Conservation (phyloP, 2,329 filamentous ascomycete genomes). For the Pseudogymnoascus sp. region DNA sequence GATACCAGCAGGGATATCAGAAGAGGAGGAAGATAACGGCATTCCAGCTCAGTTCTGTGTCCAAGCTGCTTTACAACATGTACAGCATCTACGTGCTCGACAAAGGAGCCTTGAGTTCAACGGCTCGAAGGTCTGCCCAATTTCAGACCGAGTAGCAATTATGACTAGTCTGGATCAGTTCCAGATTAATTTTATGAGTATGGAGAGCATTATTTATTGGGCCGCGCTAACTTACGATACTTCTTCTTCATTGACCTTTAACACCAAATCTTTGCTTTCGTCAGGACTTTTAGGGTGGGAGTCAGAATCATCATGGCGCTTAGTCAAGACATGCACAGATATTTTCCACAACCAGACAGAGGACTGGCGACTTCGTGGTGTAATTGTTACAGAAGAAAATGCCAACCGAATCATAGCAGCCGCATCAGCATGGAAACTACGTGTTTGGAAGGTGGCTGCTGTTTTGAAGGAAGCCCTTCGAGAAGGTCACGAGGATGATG, state of each 20-base stretch:
- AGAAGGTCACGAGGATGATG: slow-evolving; percentile 25
- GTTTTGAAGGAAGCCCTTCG: slow-evolving; percentile 27
- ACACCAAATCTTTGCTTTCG: slow-evolving; percentile 31
- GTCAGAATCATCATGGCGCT: slow-evolving; percentile 23
- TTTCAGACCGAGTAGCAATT: slow-evolving; percentile 15
- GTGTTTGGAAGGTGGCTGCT: slow-evolving; percentile 25
- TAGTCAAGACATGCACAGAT: slow-evolving; percentile 22
- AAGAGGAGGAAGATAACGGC: slow-evolving; percentile 34
- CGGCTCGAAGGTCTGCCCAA: slow-evolving; percentile 31
- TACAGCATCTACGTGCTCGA: slow-evolving; percentile 32
- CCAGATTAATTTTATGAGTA: slow-evolving; percentile 28
- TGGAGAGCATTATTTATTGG: slow-evolving; percentile 35
- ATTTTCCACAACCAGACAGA: slow-evolving; percentile 24
- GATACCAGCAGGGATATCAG: slow-evolving; percentile 32
- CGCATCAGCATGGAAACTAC: slow-evolving; percentile 23
- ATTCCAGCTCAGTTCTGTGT: slow-evolving; percentile 33
- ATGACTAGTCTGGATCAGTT: slow-evolving; percentile 23
- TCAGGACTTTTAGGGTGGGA: slow-evolving; percentile 29
- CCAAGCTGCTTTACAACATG: slow-evolving; percentile 33
- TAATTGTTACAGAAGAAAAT: slow-evolving; percentile 23
- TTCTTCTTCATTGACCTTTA: slow-evolving; percentile 33
- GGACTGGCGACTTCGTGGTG: slow-evolving; percentile 20
- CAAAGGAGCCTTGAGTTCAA: slow-evolving; percentile 34
- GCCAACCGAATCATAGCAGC: slow-evolving; percentile 25
- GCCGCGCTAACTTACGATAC: slow-evolving; percentile 35